Conservation (phyloP, 2,329 filamentous ascomycete genomes). For the Aspergillus piperis region DNA sequence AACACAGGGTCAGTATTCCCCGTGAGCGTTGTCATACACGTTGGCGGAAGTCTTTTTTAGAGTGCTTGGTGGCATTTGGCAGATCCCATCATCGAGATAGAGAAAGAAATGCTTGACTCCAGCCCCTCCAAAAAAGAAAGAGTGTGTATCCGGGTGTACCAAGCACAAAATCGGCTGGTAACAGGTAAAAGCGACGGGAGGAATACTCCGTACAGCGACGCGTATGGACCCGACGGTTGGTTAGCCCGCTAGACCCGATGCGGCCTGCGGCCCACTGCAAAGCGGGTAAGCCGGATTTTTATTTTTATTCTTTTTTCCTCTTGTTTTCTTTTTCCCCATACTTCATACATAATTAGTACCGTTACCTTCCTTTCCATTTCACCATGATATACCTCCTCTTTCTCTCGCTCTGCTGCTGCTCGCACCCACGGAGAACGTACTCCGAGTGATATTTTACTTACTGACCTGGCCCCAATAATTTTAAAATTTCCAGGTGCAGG, state of each 20-base stretch:
- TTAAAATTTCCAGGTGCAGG: conserved; percentile 14
- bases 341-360: not conserved
- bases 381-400: not conserved
- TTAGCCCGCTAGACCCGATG: conserved; percentile 4
- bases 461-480: conserved; percentile 2
- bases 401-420: not conserved
- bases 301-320: conserved; percentile 9
- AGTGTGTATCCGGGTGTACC: not conserved
- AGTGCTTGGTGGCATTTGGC: not conserved
- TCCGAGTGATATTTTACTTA: not conserved
- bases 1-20: not conserved
- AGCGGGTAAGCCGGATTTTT: conserved; percentile 19
- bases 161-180: not conserved
- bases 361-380: not conserved
- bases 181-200: conserved; percentile 1
- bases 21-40: not conserved
- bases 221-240: conserved; percentile 11
- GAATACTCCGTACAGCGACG: conserved; percentile 8
- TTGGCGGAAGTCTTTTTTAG: not conserved
- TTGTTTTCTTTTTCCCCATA: conserved; percentile 8
- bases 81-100: not conserved
- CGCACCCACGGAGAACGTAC: conserved; percentile 1
- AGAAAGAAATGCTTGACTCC: not conserved
- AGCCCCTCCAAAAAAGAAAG: not conserved
- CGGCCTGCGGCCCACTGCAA: conserved; percentile 5